Evolutionary conservation across 176 grass and related monocot genomes (phyloP), one percentile per base, ranked within the genome.

Genomic region (Elaeis guineensis): DNA sequence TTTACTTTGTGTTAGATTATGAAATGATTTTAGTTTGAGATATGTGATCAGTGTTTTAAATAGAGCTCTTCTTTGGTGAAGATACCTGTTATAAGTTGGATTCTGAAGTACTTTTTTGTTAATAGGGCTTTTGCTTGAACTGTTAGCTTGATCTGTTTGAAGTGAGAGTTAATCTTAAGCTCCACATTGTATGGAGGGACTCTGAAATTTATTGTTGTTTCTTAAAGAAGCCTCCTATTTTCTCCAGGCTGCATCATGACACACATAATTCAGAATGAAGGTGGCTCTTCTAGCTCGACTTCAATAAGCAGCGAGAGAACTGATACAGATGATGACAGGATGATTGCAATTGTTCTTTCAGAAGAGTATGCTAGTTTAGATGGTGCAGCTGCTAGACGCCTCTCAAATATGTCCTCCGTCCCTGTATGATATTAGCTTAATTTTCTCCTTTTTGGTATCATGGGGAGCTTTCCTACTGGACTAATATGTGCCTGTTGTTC

Each of bases 321-420:
- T 49, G 67, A 91, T 48, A 96, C 83, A 9, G 35, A 80, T 67
- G 88, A 92, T 69, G 93, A 98, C 74, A 78, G 58, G 69, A 92
- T 92, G 93, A 98, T 98, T 76, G 93, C 93, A 58, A 75, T 89
- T 66, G 82, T 98, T 78, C 93, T 98, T 57, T 85, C 85, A 6
- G 88, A 98, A 86, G 93, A 98, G 78, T 98, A 89, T 65, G 76
- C 87, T 16, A 86, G 80, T 70, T 71, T 98, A 75, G 88, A 98
- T 89, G 85, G 82, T 71, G 84, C 82, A 32, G 77, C 92, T 80
- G 81, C 93, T 61, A 98, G 84, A 66, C 93, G 93, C 19, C 88
- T 98, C 57, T 64, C 88, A 6, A 86, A 75, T 72, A 70, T 98
- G 66, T 85, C 88, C 39, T 92, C 93, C 4, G 80, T 92, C 52